Conservation (phyloP, 2,329 filamentous ascomycete species). For the Trichothecium roseum region DNA sequence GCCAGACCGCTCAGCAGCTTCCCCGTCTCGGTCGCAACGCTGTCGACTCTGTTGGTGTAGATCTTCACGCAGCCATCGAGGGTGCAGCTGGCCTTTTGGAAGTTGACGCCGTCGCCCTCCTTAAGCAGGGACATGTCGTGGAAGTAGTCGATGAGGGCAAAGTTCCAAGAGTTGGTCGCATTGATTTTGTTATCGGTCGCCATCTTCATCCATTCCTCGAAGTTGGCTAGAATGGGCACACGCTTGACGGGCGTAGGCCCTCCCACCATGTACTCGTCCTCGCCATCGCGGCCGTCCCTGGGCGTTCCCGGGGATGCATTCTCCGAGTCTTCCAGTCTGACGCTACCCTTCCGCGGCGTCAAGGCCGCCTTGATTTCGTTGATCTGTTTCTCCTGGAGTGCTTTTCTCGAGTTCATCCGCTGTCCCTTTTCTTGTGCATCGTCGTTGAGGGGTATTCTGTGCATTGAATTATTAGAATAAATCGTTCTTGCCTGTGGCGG, state of each 20-base stretch:
- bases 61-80: constrained; percentile 98
- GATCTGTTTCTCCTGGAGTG: constrained; percentile 80
- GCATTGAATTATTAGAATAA: constrained; percentile 5
- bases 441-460: constrained; percentile 89
- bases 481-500: constrained; percentile 7
- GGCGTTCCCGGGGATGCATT: constrained; percentile 47
- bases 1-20: constrained; percentile 89
- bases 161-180: constrained; percentile 96
- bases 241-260: constrained; percentile 93
- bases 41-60: constrained; percentile 96
- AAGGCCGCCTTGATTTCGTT: constrained; percentile 66
- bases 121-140: constrained; percentile 97
- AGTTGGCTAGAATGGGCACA: constrained; percentile 91
- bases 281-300: constrained; percentile 32
- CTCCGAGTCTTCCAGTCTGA: constrained; percentile 47
- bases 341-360: constrained; percentile 54
- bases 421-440: constrained; percentile 86
- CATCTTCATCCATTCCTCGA: constrained; percentile 99
- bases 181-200: constrained; percentile 99
- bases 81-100: constrained; percentile 96
- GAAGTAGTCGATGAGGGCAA: constrained; percentile 99
- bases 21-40: constrained; percentile 92
- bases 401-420: constrained; percentile 77
- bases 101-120: constrained; percentile 95
- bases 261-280: constrained; percentile 54